Evolutionary conservation across 2,329 filamentous ascomycete genomes (phyloP).

Genomic region (Dendryphion nanum): DNA sequence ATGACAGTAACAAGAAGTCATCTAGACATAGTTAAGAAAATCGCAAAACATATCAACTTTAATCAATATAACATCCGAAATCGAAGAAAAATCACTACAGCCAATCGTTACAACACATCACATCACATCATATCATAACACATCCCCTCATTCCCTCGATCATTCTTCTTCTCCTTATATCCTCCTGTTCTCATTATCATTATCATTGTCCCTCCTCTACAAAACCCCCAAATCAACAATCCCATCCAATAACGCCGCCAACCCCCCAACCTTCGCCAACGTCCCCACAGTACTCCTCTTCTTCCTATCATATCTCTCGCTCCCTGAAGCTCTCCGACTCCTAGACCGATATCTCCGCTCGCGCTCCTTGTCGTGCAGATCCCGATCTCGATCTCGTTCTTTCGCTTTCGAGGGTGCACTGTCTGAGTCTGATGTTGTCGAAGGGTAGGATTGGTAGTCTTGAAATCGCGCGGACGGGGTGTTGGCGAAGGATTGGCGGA

Average conservation of each 20-base stretch:
- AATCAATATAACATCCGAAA: too few species aligned
- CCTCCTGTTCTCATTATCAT: too few species aligned
- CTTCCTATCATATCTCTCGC: conserved; percentile 1
- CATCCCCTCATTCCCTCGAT: too few species aligned
- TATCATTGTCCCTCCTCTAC: too few species aligned
- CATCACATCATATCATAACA: too few species aligned
- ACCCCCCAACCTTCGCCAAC: conserved; percentile 36
- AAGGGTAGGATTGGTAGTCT: background rate
- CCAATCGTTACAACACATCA: too few species aligned
- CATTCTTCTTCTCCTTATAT: too few species aligned
- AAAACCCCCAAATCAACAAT: conserved; percentile 6
- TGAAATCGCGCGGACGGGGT: too few species aligned
- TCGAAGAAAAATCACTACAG: too few species aligned
- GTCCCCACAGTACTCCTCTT: conserved; percentile 29
- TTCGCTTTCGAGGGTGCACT: conserved; percentile 10
- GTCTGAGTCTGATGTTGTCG: conserved; percentile 25
- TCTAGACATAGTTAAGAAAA: too few species aligned
- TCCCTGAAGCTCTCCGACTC: conserved; percentile 1
- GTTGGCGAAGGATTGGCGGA: conserved; percentile 16
- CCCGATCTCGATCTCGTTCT: conserved; percentile 12
- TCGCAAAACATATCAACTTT: too few species aligned
- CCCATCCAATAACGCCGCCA: conserved; percentile 38
- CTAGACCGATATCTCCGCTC: conserved; percentile 7
- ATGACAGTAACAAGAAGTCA: too few species aligned
- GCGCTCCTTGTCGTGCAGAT: conserved; percentile 9